Evolutionary conservation across 2,329 filamentous ascomycete species (phyloP).

Genomic region (Aspergillus carbonarius): DNA sequence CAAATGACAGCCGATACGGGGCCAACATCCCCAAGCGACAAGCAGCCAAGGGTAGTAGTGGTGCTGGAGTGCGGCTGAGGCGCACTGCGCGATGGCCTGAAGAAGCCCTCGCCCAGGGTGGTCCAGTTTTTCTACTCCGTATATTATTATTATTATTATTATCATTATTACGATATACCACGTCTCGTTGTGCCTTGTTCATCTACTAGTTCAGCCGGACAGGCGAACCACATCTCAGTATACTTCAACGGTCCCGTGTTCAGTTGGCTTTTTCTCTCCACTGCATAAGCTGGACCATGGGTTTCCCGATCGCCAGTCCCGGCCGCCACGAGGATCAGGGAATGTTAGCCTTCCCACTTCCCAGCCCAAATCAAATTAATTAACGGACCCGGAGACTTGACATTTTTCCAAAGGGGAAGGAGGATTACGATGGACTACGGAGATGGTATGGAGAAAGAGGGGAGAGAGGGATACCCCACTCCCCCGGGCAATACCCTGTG

Average conservation of each 20-base stretch:
- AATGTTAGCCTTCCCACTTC: constrained; percentile 3
- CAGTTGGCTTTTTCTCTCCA: constrained; percentile 9
- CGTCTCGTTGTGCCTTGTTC: neutral
- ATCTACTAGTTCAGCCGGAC: neutral
- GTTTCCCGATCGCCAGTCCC: constrained; percentile 9
- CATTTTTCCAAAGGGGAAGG: neutral
- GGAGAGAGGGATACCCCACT: neutral
- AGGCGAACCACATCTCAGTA: constrained; percentile 1
- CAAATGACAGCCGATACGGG: constrained; percentile 2
- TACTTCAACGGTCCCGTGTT: constrained; percentile 22
- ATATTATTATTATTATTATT: constrained; percentile 11
- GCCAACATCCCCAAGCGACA: constrained; percentile 6
- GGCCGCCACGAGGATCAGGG: constrained; percentile 7
- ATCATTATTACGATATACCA: neutral
- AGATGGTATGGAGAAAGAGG: neutral
- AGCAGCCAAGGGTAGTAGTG: neutral
- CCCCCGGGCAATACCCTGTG: neutral
- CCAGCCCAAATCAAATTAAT: neutral
- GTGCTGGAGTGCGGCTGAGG: constrained; percentile 19
- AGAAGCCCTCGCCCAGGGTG: constrained; percentile 9
- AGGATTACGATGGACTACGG: neutral
- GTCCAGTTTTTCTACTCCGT: too few relatives aligned
- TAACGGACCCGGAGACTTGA: neutral
- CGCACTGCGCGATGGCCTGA: constrained; percentile 13
- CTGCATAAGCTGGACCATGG: neutral